Base-by-base conservation (phyloP, 805 yeast species). In the Yarrowia osloensis region DNA sequence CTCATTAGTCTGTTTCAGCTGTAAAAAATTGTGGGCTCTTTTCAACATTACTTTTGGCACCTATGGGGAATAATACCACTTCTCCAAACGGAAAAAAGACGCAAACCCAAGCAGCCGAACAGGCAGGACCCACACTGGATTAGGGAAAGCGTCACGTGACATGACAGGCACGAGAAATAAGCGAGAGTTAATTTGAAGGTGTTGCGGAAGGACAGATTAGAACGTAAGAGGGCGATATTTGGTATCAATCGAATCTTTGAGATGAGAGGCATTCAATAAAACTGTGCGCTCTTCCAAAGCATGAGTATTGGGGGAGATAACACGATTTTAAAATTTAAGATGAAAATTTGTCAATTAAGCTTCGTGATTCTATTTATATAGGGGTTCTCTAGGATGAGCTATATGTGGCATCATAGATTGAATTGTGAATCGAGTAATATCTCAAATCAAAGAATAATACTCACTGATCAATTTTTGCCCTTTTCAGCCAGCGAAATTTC, bases 1-100 rank as follows among this genome's bases (percentile, higher is more conserved):
- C 52, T 47, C 52, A 47, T 47, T 47, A 47, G 52, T 12, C 4
- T 11, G 52, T 47, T 47, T 47, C 52, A 47, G 52, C 28, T 22
- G 3, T 13, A 47, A 15, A 13, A 24, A 17, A 2, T 33, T 15
- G 35, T 26, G 52, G 52, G 52, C 52, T 11, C n/a, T 22, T 47
- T 26, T 5, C 11, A 2, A n/a, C 13, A 9, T 26, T 22, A 7
- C 49, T 44, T 44, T 44, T 46, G n/a, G 13, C 12, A 17, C n/a
- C 13, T 24, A 15, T 15, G 33, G 15, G 52, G 11, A n/a, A 47
- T 47, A 47, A 47, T 47, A 47, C 52, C 31, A 28, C 19, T 15
- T 9, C 52, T 26, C 7, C 33, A 47, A 26, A n/a, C 15, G 52
- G 52, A 47, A 47, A n/a, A 15, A 47, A n/a, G 33, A 26, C 33